Evolutionary conservation across 2,329 filamentous ascomycete species (phyloP).

Genomic region (Sphaerulina populicola): DNA sequence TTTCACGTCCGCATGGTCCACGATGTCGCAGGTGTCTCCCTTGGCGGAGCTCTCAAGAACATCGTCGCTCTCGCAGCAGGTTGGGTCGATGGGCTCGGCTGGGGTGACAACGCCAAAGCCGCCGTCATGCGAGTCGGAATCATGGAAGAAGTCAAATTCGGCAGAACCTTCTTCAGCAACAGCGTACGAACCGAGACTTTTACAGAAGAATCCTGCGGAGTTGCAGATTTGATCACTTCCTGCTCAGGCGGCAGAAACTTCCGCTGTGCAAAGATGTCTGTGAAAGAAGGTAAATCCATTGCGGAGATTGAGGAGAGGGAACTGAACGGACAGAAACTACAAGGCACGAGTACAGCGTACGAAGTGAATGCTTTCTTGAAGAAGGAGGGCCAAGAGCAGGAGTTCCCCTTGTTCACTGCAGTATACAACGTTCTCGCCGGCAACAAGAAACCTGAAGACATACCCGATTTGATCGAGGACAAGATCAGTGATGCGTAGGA

Average conservation of each 20-base stretch:
- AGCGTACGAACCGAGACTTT: conserved; percentile 77
- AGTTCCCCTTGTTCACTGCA: conserved; percentile 88
- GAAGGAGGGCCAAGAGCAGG: conserved; percentile 63
- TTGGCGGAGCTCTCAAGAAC: conserved; percentile 93
- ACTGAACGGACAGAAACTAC: conserved; percentile 92
- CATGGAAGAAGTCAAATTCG: conserved; percentile 93
- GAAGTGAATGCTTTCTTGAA: conserved; percentile 88
- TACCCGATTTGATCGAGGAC: conserved; percentile 54
- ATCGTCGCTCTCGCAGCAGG: conserved; percentile 89
- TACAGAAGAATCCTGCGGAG: conserved; percentile 91
- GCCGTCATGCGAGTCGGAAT: conserved; percentile 94
- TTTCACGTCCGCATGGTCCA: conserved; percentile 92
- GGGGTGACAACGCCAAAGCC: conserved; percentile 98
- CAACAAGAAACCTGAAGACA: conserved; percentile 67
- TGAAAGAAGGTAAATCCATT: conserved; percentile 69
- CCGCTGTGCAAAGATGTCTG: conserved; percentile 80
- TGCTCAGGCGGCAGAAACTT: conserved; percentile 91
- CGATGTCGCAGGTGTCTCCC: conserved; percentile 93
- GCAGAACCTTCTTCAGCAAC: conserved; percentile 82
- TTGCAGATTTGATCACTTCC: conserved; percentile 90
- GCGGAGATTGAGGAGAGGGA: conserved; percentile 82
- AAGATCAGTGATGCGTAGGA: conserved; percentile 11
- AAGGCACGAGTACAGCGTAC: conserved; percentile 83
- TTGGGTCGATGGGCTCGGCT: conserved; percentile 89
- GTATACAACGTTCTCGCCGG: conserved; percentile 75